phyloP scores from a whole-genome alignment of 2,329 filamentous ascomycete species.

The Mycocentrospora acerina region DNA sequence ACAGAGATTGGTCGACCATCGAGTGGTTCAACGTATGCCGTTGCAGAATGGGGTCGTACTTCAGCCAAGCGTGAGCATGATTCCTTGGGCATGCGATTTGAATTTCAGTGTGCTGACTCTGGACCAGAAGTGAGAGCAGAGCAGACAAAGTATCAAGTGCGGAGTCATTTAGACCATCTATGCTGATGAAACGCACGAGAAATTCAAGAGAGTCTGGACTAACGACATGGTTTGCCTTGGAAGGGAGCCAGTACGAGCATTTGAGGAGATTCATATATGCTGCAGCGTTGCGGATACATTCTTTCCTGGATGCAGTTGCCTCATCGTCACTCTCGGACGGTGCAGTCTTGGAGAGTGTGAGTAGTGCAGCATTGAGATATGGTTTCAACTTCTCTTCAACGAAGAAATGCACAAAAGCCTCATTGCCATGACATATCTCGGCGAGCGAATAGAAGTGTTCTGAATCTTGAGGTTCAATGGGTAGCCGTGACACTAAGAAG shows the following conservation, averaged over 20 bases:
- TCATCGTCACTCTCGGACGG: neutral
- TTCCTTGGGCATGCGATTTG: slow-evolving; percentile 3
- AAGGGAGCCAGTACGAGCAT: slow-evolving; percentile 34
- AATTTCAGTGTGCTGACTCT: slow-evolving; percentile 3
- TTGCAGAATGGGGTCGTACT: slow-evolving; percentile 1
- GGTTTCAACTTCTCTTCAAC: slow-evolving; percentile 13
- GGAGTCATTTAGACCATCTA: slow-evolving; percentile 19
- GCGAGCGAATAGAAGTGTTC: slow-evolving; percentile 26
- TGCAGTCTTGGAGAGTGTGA: neutral
- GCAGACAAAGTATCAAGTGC: slow-evolving; percentile 32
- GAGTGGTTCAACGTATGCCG: slow-evolving; percentile 5
- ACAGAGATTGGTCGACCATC: slow-evolving; percentile 25
- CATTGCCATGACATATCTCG: slow-evolving; percentile 24
- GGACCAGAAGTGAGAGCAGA: slow-evolving; percentile 19
- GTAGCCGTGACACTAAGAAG: slow-evolving; percentile 21
- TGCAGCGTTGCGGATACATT: slow-evolving; percentile 7
- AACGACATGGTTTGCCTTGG: slow-evolving; percentile 19
- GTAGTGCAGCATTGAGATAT: slow-evolving; percentile 2
- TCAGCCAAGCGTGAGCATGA: slow-evolving; percentile 3
- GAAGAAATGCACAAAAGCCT: slow-evolving; percentile 12
- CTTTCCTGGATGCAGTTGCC: slow-evolving; percentile 1
- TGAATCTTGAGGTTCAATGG: slow-evolving; percentile 10
- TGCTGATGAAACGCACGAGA: slow-evolving; percentile 23
- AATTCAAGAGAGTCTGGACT: slow-evolving; percentile 12
- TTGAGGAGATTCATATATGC: slow-evolving; percentile 31